These are phyloP conservation scores for Xylaria telfairii DNA, from an alignment of 495 filamentous ascomycete genomes.

Conservation along the genomic window DNA sequence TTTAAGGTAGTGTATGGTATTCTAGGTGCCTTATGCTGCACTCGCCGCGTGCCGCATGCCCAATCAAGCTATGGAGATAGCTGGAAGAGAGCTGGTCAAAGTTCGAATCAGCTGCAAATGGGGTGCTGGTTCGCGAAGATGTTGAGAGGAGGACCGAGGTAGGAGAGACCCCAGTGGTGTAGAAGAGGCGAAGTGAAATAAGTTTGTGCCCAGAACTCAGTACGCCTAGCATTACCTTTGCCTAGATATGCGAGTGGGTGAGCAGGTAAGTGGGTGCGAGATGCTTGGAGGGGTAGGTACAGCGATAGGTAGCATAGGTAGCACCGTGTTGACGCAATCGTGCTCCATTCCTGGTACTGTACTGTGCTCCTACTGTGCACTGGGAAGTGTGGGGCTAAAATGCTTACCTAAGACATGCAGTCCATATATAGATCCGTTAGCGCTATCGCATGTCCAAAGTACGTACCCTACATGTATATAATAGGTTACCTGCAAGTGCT, in stretches of 20 bases:
- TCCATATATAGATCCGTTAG: too few species aligned
- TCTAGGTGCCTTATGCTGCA: background rate
- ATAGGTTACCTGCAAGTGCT: too few species aligned
- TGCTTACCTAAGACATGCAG: background rate
- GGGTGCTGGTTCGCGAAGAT: background rate
- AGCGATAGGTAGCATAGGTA: conserved; percentile 1
- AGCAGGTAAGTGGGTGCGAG: background rate
- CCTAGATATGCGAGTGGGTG: background rate
- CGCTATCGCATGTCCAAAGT: too few species aligned
- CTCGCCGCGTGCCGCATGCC: background rate
- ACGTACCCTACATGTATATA: too few species aligned
- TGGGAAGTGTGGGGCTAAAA: conserved; percentile 6
- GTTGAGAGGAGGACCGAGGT: background rate
- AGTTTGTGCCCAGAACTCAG: background rate
- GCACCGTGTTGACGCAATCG: conserved; percentile 19
- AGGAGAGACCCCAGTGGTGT: background rate
- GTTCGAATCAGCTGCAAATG: background rate
- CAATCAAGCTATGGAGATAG: background rate
- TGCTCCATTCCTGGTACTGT: background rate
- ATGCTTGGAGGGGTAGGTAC: background rate
- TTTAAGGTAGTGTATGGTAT: background rate
- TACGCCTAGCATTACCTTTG: conserved; percentile 6
- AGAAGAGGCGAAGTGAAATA: background rate
- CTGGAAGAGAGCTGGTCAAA: background rate
- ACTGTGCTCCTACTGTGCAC: too few species aligned